These are phyloP conservation scores for Oryza officinalis DNA, from an alignment of 176 grass and related monocot genomes.

Conservation along the genomic window DNA sequence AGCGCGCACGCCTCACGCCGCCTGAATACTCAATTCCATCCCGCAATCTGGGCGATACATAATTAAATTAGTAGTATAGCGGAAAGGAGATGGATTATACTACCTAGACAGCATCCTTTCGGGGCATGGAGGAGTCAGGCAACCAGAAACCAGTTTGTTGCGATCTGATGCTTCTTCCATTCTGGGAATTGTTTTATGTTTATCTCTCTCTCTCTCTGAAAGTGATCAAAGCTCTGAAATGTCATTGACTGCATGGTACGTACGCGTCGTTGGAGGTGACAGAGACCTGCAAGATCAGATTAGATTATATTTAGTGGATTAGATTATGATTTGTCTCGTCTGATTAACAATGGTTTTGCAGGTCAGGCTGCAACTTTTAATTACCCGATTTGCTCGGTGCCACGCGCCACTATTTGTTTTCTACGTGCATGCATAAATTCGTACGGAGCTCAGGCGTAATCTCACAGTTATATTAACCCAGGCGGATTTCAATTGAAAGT, in stretches of 20 bases:
- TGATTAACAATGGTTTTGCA: neutral
- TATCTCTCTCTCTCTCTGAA: neutral
- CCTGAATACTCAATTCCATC: neutral
- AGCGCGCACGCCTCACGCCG: neutral
- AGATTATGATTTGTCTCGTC: neutral
- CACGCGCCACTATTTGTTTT: conserved; percentile 2
- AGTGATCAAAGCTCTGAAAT: neutral
- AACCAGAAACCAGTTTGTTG: neutral
- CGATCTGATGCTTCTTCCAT: neutral
- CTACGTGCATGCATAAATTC: conserved; percentile 4
- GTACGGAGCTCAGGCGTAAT: neutral
- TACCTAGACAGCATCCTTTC: neutral
- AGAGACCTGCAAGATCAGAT: neutral
- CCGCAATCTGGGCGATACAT: neutral
- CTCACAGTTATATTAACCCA: no score
- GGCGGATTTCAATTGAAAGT: neutral
- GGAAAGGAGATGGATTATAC: neutral
- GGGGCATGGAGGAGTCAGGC: neutral
- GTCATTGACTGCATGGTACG: neutral
- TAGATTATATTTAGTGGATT: neutral
- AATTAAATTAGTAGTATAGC: neutral
- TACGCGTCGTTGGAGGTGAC: neutral
- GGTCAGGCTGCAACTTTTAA: neutral
- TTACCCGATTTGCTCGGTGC: conserved; percentile 19
- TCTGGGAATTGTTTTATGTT: neutral